Evolutionary conservation across 73 alveolate genomes (phyloP), one percentile per base, ranked within the genome.

Genomic region (Tetrahymena thermophila): DNA sequence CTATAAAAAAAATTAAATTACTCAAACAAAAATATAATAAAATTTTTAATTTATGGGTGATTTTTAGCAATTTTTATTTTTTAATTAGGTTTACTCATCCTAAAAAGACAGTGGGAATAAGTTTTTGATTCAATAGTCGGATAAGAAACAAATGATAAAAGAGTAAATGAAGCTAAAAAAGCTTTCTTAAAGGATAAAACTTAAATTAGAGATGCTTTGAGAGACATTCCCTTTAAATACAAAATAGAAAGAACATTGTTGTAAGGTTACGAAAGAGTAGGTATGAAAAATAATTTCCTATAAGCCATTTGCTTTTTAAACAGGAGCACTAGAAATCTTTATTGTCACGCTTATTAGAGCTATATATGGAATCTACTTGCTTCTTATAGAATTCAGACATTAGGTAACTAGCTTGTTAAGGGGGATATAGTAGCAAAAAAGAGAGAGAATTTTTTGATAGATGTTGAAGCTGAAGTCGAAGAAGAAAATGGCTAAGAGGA

Each of bases 331-430:
- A 93, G 98, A 35, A 96, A 96, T 50, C 85, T 98, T 34, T 99
- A 98, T 95, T 97, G 98, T 25, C 99, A 99, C 96, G 99, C 99
- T 17, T 99, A 99, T 96, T 98, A 99, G 96, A 98, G 99, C 95
- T 99, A 98, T 96, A 95, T 99, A 58, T 99, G 99, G 99, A 99
- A 99, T 95, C 95, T 95, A 94, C 97, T 98, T n/a, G 99, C 98
- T 21, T 96, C 99, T 43, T 96, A 96, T 95, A 97, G 99, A 97
- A 84, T 99, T 25, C 55, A 97, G 96, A 96, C 96, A 94, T 98
- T 93, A 94, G 99, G 99, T 50, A 97, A 95, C 42, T 93, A 95
- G 10, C 85, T 98, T 94, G 98, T 98, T 40, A 96, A 98, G 34
- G 99, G 99, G 15, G 99, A 99, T 96, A 94, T 99, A 38, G 99